phyloP scores from a whole-genome alignment of 2,329 filamentous ascomycete species.

The Achaetomium macrosporum region DNA sequence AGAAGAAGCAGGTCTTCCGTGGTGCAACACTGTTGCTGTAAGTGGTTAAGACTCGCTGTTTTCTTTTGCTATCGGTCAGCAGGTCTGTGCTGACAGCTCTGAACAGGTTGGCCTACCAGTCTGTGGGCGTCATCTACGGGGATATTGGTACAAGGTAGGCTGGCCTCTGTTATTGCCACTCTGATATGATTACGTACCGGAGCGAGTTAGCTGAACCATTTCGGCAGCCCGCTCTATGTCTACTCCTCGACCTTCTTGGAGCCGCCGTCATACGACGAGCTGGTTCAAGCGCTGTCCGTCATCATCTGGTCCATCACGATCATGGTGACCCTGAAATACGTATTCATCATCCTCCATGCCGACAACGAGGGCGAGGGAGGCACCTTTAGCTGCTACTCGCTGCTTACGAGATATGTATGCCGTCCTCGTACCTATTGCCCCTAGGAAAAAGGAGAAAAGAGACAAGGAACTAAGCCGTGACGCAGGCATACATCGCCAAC shows the following conservation, averaged over 20 bases:
- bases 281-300: constrained; percentile 60
- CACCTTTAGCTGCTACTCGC: constrained; percentile 34
- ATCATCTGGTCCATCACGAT: constrained; percentile 64
- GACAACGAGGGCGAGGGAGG: constrained; percentile 68
- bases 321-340: constrained; percentile 65
- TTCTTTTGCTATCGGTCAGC: not conserved
- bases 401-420: constrained; percentile 15
- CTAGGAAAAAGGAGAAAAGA: too few species aligned
- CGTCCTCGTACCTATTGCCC: too few species aligned
- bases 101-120: not conserved
- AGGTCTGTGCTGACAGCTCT: not conserved
- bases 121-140: constrained; percentile 60
- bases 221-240: constrained; percentile 56
- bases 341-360: constrained; percentile 58
- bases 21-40: too few species aligned
- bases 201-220: too few species aligned
- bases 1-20: too few species aligned
- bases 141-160: constrained; percentile 48
- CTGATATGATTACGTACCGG: too few species aligned
- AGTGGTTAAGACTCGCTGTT: too few species aligned
- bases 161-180: not conserved
- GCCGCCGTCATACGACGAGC: constrained; percentile 49
- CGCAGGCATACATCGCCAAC: constrained; percentile 15
- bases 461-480: too few species aligned
- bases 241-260: constrained; percentile 61